Percentiles rank a stretch among this genome's conserved stretches.
Evolutionary conservation across 2,329 filamentous ascomycete species (phyloP).

Genomic region (Sodiomyces alkalinus): DNA sequence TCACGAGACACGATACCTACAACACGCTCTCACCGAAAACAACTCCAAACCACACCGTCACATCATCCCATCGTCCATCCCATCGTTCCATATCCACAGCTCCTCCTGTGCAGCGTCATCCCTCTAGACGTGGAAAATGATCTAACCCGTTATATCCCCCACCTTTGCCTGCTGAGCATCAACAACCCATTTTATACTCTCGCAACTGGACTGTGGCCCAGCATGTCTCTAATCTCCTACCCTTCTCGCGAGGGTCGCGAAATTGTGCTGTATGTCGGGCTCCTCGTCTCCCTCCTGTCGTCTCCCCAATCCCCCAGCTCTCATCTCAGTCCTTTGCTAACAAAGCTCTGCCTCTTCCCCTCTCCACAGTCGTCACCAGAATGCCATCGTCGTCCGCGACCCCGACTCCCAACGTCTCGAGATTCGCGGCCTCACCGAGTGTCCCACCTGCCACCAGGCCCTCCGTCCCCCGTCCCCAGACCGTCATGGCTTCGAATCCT

Average conservation of each 20-base stretch:
- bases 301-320: background rate
- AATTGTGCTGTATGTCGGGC: slow-evolving; percentile 56
- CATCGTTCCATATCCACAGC: no score
- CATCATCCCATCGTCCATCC: no score
- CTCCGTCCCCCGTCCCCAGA: slow-evolving; percentile 36
- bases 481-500: slow-evolving; percentile 14
- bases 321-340: slow-evolving; percentile 1
- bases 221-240: slow-evolving; percentile 62
- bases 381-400: slow-evolving; percentile 86
- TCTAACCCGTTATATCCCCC: no score
- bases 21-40: no score
- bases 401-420: slow-evolving; percentile 71
- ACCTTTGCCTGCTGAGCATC: no score
- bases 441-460: slow-evolving; percentile 81
- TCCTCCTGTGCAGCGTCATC: no score
- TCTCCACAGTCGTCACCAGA: slow-evolving; percentile 62
- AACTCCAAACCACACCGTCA: no score
- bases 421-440: slow-evolving; percentile 62
- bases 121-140: no score
- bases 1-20: no score
- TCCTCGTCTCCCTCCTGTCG: background rate
- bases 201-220: no score
- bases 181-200: no score
- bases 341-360: background rate
- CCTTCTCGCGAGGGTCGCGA: slow-evolving; percentile 57